phyloP scores from a whole-genome alignment of 2,329 filamentous ascomycete species.

The Conoideocrella luteorostrata region DNA sequence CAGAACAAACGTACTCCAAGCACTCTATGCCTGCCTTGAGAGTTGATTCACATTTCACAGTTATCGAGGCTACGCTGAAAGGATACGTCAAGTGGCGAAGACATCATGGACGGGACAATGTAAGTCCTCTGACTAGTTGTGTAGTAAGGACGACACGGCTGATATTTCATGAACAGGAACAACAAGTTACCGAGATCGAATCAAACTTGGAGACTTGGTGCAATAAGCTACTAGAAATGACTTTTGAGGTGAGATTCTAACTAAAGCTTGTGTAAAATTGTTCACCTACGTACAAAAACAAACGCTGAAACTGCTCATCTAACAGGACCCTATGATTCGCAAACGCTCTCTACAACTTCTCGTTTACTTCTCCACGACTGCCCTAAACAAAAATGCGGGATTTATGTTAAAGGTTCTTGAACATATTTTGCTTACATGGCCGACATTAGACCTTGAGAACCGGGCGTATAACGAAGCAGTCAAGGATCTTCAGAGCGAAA shows the following conservation, averaged over 20 bases:
- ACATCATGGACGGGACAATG: slow-evolving; percentile 22
- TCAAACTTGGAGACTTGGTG: slow-evolving; percentile 66
- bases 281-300: neutral
- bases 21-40: slow-evolving; percentile 66
- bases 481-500: slow-evolving; percentile 78
- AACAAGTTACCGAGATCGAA: slow-evolving; percentile 53
- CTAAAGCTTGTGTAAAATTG: neutral
- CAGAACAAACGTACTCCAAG: slow-evolving; percentile 57
- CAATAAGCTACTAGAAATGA: slow-evolving; percentile 60
- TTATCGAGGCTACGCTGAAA: slow-evolving; percentile 82
- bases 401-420: slow-evolving; percentile 89
- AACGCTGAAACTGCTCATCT: neutral
- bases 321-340: slow-evolving; percentile 69
- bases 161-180: slow-evolving; percentile 21
- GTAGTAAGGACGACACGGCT: neutral
- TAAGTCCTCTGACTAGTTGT: slow-evolving; percentile 15
- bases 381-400: slow-evolving; percentile 66
- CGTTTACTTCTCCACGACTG: slow-evolving; percentile 77
- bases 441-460: slow-evolving; percentile 64
- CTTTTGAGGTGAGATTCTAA: slow-evolving; percentile 51
- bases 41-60: slow-evolving; percentile 82
- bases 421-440: slow-evolving; percentile 79
- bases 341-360: slow-evolving; percentile 76
- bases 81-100: slow-evolving; percentile 76
- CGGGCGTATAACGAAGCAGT: slow-evolving; percentile 78